phyloP scores from a whole-genome alignment of 2,329 filamentous ascomycete genomes.

The Penicillium sp. region DNA sequence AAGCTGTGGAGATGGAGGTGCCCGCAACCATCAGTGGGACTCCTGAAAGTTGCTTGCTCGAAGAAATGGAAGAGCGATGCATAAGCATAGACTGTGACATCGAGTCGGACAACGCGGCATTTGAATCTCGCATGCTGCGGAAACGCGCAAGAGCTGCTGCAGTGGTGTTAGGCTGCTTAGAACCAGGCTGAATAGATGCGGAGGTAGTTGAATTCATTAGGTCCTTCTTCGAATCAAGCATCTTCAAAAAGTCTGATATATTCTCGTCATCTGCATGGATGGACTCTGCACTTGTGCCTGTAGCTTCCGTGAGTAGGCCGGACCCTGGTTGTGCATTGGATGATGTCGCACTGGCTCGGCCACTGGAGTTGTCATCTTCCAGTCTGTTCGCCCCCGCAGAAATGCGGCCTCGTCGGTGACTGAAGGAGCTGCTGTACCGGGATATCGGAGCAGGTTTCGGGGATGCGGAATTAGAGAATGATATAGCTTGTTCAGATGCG shows the following conservation, averaged over 20 bases:
- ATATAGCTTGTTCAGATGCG: slow-evolving; percentile 59
- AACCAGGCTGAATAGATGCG: slow-evolving; percentile 61
- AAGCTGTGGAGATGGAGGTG: slow-evolving; percentile 77
- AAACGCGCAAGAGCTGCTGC: slow-evolving; percentile 80
- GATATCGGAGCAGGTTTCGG: slow-evolving; percentile 75
- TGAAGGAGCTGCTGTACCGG: slow-evolving; percentile 92
- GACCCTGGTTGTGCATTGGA: slow-evolving; percentile 67
- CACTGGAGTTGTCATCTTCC: slow-evolving; percentile 60
- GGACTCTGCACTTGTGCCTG: slow-evolving; percentile 61
- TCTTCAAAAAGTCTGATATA: slow-evolving; percentile 87
- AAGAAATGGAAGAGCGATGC: slow-evolving; percentile 76
- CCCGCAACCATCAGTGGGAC: slow-evolving; percentile 60
- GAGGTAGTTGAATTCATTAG: slow-evolving; percentile 66
- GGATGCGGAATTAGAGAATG: slow-evolving; percentile 69
- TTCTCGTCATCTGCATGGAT: slow-evolving; percentile 84
- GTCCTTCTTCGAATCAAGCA: slow-evolving; percentile 83
- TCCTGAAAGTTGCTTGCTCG: slow-evolving; percentile 68
- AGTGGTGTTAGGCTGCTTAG: slow-evolving; percentile 73
- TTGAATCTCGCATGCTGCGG: slow-evolving; percentile 83
- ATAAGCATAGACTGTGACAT: slow-evolving; percentile 87
- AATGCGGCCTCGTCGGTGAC: slow-evolving; percentile 74
- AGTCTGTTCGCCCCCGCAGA: slow-evolving; percentile 65
- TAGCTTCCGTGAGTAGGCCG: slow-evolving; percentile 69
- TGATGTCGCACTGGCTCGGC: slow-evolving; percentile 50
- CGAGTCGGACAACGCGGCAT: slow-evolving; percentile 84